phyloP scores from a whole-genome alignment of 495 filamentous ascomycete genomes.

The Penicillium crystallinum region DNA sequence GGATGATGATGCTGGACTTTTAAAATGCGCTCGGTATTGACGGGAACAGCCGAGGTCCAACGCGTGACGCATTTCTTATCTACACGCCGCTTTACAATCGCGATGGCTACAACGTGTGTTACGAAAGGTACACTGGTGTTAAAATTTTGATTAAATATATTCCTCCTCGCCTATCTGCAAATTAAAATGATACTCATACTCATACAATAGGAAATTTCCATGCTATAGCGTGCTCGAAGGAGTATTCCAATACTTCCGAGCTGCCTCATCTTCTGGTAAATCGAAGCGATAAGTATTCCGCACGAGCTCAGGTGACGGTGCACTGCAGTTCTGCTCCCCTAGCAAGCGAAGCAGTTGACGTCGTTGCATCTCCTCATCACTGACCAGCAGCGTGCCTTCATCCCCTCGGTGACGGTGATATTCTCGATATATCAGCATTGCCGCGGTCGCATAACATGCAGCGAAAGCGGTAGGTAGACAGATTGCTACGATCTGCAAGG shows the following conservation, averaged over 20 bases:
- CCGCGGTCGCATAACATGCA: slow-evolving; percentile 23
- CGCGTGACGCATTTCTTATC: background rate
- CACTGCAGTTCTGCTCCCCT: slow-evolving; percentile 16
- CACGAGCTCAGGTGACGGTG: slow-evolving; percentile 15
- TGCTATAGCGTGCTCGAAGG: no score
- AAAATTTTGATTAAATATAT: no score
- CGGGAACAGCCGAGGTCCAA: slow-evolving; percentile 20
- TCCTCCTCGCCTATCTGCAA: no score
- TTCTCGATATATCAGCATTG: slow-evolving; percentile 22
- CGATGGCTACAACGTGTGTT: no score
- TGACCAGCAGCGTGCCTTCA: slow-evolving; percentile 22
- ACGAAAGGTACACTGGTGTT: no score
- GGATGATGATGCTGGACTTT: slow-evolving; percentile 8
- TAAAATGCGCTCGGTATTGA: slow-evolving; percentile 6
- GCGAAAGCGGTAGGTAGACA: slow-evolving; percentile 23
- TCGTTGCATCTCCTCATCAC: slow-evolving; percentile 37
- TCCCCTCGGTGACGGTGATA: slow-evolving; percentile 6
- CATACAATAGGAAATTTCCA: background rate
- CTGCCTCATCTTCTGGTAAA: slow-evolving; percentile 13
- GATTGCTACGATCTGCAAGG: slow-evolving; percentile 19
- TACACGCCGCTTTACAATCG: no score
- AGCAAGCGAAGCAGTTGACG: slow-evolving; percentile 32
- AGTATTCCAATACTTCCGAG: slow-evolving; percentile 1
- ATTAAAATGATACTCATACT: background rate
- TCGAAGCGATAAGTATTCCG: slow-evolving; percentile 35